phyloP scores from a whole-genome alignment of 73 alveolate genomes.

The Paramecium sexaurelia region DNA sequence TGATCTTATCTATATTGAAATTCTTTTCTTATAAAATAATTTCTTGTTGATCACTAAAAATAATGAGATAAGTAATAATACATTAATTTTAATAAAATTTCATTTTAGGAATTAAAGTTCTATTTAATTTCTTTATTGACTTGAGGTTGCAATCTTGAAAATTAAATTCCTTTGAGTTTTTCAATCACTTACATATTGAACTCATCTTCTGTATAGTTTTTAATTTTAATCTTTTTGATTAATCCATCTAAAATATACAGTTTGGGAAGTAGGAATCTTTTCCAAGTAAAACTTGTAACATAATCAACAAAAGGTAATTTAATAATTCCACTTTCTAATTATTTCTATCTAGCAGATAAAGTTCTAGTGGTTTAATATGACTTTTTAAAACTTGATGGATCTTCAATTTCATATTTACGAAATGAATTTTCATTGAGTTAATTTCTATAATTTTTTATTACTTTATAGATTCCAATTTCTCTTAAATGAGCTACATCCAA shows the following conservation, averaged over 20 bases:
- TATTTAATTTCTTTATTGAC: neutral
- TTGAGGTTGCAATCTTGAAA: neutral
- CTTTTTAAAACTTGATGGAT: neutral
- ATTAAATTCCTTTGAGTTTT: neutral
- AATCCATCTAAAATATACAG: neutral
- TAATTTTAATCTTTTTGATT: neutral
- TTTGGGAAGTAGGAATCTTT: neutral
- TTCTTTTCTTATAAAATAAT: neutral
- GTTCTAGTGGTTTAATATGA: neutral
- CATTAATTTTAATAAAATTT: neutral
- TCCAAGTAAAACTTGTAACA: constrained; percentile 22
- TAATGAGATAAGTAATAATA: neutral
- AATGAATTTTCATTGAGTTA: neutral
- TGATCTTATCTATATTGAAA: neutral
- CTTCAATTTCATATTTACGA: neutral
- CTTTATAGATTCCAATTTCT: neutral
- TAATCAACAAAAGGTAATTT: neutral
- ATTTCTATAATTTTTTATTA: neutral
- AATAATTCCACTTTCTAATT: neutral
- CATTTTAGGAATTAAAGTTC: neutral
- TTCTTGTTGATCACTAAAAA: neutral
- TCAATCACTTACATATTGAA: constrained; percentile 1
- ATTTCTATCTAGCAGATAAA: neutral
- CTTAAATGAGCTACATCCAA: constrained; percentile 12
- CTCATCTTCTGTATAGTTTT: neutral